Conservation (phyloP, 306 rosid species). For the Acacia crassicarpa region DNA sequence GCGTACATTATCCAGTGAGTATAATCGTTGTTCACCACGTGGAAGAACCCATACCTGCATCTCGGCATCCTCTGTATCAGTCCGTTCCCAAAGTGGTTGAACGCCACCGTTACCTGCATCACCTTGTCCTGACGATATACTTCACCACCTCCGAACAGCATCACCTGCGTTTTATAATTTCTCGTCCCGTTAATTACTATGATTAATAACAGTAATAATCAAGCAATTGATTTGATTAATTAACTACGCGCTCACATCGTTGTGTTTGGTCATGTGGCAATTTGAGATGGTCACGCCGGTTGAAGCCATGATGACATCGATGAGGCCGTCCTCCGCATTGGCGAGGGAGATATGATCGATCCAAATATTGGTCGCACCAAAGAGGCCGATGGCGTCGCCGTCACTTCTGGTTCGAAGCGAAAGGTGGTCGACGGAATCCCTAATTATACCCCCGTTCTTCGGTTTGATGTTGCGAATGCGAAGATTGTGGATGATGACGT, state of each 20-base stretch:
- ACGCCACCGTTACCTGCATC: constrained; percentile 67
- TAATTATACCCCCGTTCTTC: constrained; percentile 43
- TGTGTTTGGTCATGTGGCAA: constrained; percentile 62
- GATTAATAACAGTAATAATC: neutral
- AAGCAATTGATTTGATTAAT: neutral
- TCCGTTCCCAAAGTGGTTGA: constrained; percentile 75
- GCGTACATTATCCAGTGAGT: constrained; percentile 89
- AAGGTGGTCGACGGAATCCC: constrained; percentile 25
- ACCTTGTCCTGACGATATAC: constrained; percentile 37
- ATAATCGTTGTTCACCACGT: constrained; percentile 80
- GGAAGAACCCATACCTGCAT: constrained; percentile 67
- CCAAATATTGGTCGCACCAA: constrained; percentile 57
- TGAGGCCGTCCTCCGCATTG: constrained; percentile 54
- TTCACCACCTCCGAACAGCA: constrained; percentile 67
- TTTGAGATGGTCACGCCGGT: constrained; percentile 69
- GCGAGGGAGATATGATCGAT: constrained; percentile 68
- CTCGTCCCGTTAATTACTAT: neutral
- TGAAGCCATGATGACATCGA: constrained; percentile 57
- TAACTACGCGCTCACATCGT: constrained; percentile 39
- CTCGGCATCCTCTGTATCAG: constrained; percentile 75
- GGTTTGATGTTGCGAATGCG: constrained; percentile 38
- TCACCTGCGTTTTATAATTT: constrained; percentile 42
- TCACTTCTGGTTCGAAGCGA: constrained; percentile 36
- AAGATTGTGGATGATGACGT: constrained; percentile 53
- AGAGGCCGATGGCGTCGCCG: constrained; percentile 63